These are phyloP conservation scores for Castanea mollissima DNA, from an alignment of 306 rosid genomes.

Conservation along the genomic window DNA sequence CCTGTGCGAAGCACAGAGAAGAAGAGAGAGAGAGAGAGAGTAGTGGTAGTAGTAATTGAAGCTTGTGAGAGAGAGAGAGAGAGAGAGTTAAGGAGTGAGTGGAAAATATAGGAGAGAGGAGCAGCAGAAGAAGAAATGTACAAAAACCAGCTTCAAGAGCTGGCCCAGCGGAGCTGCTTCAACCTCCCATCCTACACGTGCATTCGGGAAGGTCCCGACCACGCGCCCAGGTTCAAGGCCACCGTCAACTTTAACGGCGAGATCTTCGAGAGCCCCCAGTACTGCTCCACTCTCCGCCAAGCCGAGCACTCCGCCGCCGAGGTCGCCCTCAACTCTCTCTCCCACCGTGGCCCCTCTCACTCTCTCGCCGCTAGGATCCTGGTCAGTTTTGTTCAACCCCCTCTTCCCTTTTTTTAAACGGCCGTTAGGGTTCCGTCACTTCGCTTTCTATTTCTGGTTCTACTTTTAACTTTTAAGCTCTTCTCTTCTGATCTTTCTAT, in stretches of 20 bases:
- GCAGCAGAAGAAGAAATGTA: slow-evolving; percentile 65
- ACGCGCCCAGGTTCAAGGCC: slow-evolving; percentile 98
- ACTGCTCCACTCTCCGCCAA: slow-evolving; percentile 90
- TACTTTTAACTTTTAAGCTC: neutral
- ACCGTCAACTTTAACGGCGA: slow-evolving; percentile 95
- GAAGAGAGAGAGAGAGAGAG: neutral
- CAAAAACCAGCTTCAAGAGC: slow-evolving; percentile 99
- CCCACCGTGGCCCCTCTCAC: slow-evolving; percentile 88
- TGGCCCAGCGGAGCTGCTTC: slow-evolving; percentile 99
- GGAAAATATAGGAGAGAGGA: neutral
- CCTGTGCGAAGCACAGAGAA: neutral
- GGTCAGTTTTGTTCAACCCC: slow-evolving; percentile 53
- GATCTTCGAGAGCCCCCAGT: slow-evolving; percentile 84
- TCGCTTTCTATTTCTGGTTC: neutral
- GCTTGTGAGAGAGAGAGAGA: neutral
- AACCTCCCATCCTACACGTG: slow-evolving; percentile 92
- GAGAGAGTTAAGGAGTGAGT: slow-evolving; percentile 3
- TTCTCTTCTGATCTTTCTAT: no score
- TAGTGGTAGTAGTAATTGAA: no score
- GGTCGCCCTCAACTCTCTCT: slow-evolving; percentile 89
- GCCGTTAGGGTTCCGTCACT: slow-evolving; percentile 19
- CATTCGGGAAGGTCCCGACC: slow-evolving; percentile 97
- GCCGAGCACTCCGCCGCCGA: slow-evolving; percentile 99
- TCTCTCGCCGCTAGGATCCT: slow-evolving; percentile 89
- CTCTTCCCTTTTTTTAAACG: slow-evolving; percentile 2